Percentiles rank a stretch among this genome's conserved stretches.
Conservation (phyloP, 2,329 filamentous ascomycete species). For the Corniculantispora saksenae region DNA sequence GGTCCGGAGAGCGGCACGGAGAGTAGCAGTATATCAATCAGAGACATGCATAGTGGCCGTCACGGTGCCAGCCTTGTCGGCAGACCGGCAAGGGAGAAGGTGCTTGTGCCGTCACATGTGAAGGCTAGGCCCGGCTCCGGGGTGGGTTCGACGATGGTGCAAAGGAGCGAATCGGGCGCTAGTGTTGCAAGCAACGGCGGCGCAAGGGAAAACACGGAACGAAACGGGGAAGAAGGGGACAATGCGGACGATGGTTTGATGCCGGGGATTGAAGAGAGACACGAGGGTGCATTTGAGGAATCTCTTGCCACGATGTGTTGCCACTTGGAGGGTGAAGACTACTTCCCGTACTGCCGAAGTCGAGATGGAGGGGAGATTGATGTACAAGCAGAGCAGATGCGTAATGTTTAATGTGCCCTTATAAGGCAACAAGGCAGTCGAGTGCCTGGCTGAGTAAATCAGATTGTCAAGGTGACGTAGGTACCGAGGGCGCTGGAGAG, state of each 20-base stretch:
- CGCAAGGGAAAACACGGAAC: constrained; percentile 14
- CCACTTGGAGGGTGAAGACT: neutral
- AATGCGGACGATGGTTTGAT: constrained; percentile 1
- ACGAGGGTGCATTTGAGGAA: neutral
- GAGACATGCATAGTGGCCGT: neutral
- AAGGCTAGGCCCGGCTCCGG: constrained; percentile 11
- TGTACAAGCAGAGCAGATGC: no score
- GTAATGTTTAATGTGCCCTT: no score
- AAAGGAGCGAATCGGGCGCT: constrained; percentile 18
- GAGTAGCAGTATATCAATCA: neutral
- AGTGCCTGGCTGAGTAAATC: no score
- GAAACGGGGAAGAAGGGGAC: constrained; percentile 1
- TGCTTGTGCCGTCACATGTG: constrained; percentile 13
- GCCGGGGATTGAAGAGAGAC: neutral
- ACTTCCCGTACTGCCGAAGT: neutral
- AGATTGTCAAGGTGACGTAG: neutral
- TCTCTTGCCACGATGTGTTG: neutral
- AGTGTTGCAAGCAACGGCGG: neutral
- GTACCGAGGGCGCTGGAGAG: neutral
- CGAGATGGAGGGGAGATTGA: no score
- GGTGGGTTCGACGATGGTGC: constrained; percentile 8
- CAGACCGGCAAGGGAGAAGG: neutral
- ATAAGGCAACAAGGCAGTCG: no score
- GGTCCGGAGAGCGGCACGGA: neutral
- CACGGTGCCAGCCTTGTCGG: constrained; percentile 4